phyloP scores from a whole-genome alignment of 2,329 filamentous ascomycete genomes.

The Bipolaris zeicola region DNA sequence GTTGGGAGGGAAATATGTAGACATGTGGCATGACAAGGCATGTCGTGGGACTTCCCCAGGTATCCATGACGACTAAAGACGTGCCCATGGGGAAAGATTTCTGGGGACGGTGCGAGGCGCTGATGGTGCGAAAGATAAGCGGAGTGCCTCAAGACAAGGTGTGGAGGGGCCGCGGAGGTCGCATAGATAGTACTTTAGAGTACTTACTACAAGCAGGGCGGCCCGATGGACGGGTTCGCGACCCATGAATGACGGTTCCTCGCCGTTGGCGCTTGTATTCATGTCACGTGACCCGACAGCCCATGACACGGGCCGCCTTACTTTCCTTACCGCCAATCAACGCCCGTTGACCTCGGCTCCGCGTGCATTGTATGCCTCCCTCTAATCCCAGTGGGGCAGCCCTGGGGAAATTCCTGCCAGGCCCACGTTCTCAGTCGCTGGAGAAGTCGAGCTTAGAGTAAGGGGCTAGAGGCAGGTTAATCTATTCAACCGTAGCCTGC shows the following conservation, averaged over 20 bases:
- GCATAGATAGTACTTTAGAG: neutral
- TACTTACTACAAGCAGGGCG: neutral
- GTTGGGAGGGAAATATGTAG: neutral
- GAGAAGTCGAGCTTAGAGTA: slow-evolving; percentile 18
- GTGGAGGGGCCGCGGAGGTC: slow-evolving; percentile 2
- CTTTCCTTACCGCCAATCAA: slow-evolving; percentile 14
- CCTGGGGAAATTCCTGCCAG: slow-evolving; percentile 9
- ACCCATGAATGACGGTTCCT: neutral
- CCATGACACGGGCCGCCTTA: neutral
- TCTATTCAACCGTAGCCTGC: slow-evolving; percentile 26
- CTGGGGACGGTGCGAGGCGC: slow-evolving; percentile 11
- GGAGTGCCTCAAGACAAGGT: slow-evolving; percentile 2
- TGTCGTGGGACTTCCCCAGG: slow-evolving; percentile 10
- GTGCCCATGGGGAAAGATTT: slow-evolving; percentile 6
- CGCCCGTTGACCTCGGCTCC: slow-evolving; percentile 10
- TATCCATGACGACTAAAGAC: neutral
- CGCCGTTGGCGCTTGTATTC: neutral
- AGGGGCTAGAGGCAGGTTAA: slow-evolving; percentile 23
- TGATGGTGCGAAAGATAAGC: slow-evolving; percentile 9
- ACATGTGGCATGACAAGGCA: neutral
- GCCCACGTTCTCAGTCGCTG: slow-evolving; percentile 13
- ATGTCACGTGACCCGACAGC: slow-evolving; percentile 3
- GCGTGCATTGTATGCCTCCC: neutral
- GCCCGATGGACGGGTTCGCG: neutral
- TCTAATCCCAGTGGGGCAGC: slow-evolving; percentile 1